Conservation (phyloP, 208 protist species). For the Angomonas deanei region DNA sequence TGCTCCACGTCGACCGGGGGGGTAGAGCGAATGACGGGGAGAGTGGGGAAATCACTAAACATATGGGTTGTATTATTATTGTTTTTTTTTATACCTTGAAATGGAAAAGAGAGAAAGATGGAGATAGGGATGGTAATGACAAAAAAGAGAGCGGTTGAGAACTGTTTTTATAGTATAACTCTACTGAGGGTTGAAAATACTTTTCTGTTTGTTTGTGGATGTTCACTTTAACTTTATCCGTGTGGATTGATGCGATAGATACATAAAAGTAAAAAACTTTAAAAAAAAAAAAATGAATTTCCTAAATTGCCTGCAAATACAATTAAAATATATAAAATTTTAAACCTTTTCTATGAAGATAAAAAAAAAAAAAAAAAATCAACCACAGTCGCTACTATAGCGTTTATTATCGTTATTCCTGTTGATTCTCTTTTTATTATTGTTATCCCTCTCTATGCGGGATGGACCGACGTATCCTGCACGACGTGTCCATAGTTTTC, state of each 20-base stretch:
- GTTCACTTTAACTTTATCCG: not conserved
- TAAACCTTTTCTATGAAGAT: not conserved
- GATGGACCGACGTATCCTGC: not conserved
- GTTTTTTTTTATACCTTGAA: not conserved
- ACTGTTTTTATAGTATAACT: too few species aligned
- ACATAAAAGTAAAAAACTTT: not conserved
- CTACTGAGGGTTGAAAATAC: too few species aligned
- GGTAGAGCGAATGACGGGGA: not conserved
- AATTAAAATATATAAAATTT: slow-evolving; percentile 5
- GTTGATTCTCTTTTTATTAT: not conserved
- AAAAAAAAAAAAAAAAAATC: not conserved
- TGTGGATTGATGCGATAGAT: not conserved
- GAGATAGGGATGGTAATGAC: slow-evolving; percentile 1
- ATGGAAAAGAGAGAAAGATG: slow-evolving; percentile 14
- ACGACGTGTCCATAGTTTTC: not conserved
- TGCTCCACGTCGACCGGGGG: not conserved
- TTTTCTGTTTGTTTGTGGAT: slow-evolving; percentile 8
- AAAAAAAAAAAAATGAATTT: not conserved
- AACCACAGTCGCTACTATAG: not conserved
- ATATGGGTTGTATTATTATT: slow-evolving; percentile 3
- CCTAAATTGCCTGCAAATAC: not conserved
- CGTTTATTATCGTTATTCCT: too few species aligned
- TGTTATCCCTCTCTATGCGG: too few species aligned
- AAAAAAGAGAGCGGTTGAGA: slow-evolving; percentile 5
- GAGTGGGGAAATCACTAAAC: not conserved